Evolutionary conservation across 1,284 basidiomycete species (phyloP), one percentile per base, ranked within the genome.

Genomic region (Austropuccinia psidii): DNA sequence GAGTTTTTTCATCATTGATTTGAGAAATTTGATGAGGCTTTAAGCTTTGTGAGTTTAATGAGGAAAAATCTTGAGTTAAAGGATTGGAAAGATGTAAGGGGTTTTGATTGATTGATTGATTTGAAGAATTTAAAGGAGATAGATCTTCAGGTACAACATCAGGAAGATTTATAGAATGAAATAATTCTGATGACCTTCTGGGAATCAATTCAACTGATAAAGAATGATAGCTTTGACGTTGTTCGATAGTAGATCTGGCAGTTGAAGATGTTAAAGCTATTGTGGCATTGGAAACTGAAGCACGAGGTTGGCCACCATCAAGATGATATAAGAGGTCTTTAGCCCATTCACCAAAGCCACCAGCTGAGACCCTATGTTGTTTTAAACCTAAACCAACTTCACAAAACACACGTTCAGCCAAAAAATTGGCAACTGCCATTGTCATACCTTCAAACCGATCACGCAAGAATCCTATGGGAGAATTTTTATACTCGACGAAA

Each of bases 361-460:
- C 84, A 5, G 95, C 93, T 31, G 87, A 85, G 68, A 90, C 86
- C 49, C 92, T 86, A 75, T 65, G 76, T 66, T 75, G 68, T 58
- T 52, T 72, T 17, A 17, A 74, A 69, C 83, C 80, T 52, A 84
- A 81, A 78, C 86, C 84, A 43, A 91, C 86, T 76, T 94, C 86
- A 81, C 89, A 92, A 80, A 98, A 94, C 13, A 98, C 90, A 64
- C 87, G 86, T 75, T 86, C 86, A 70, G 91, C 88, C 61, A 98
- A 85, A 80, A 91, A 93, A 33, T 89, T 86, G 0, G 95, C 93
- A 47, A 97, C 91, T 21, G 84, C 85, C 55, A 85, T 84, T 19
- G 91, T 93, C 87, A 98, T 94, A 75, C 95, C 95, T 27, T 90
- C 86, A 82, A 98, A 98, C 66, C 93, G 88, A 75, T 87, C 84